phyloP scores from a whole-genome alignment of 768 basidiomycete genomes.

The Lyophyllum shimeji region DNA sequence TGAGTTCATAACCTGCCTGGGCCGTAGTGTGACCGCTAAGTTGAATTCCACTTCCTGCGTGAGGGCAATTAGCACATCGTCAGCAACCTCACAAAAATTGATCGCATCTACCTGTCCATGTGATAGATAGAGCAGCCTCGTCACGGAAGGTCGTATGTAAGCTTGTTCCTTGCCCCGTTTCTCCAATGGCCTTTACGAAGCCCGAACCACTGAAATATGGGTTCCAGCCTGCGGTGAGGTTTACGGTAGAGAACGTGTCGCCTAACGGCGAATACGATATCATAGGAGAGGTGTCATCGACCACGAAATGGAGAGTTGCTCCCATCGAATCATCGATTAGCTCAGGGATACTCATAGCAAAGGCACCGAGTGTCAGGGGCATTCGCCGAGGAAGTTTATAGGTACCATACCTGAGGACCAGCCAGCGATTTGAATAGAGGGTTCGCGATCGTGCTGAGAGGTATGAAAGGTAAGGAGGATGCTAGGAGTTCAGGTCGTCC shows the following conservation, averaged over 20 bases:
- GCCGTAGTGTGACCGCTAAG: constrained; percentile 50
- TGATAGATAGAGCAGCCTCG: constrained; percentile 54
- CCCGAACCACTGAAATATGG: constrained; percentile 56
- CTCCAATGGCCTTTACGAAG: constrained; percentile 38
- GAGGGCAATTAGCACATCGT: too few relatives aligned
- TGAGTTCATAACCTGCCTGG: constrained; percentile 43
- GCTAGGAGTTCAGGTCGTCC: background rate
- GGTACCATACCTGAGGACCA: background rate
- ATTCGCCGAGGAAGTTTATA: background rate
- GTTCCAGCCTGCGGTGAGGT: constrained; percentile 65
- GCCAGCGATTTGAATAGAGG: background rate
- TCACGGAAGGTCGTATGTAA: constrained; percentile 62
- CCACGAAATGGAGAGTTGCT: constrained; percentile 19
- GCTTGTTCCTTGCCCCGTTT: constrained; percentile 54
- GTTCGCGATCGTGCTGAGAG: background rate
- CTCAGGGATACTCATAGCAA: background rate
- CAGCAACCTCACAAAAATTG: background rate
- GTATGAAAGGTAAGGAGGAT: background rate
- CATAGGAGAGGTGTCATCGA: constrained; percentile 69
- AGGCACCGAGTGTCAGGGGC: background rate
- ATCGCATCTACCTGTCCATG: constrained; percentile 57
- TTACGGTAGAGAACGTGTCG: constrained; percentile 50
- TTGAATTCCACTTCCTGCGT: constrained; percentile 62
- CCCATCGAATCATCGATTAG: constrained; percentile 15
- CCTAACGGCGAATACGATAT: constrained; percentile 60